Conservation (phyloP, 176 grass and related monocot genomes). For the Musa beccarii region DNA sequence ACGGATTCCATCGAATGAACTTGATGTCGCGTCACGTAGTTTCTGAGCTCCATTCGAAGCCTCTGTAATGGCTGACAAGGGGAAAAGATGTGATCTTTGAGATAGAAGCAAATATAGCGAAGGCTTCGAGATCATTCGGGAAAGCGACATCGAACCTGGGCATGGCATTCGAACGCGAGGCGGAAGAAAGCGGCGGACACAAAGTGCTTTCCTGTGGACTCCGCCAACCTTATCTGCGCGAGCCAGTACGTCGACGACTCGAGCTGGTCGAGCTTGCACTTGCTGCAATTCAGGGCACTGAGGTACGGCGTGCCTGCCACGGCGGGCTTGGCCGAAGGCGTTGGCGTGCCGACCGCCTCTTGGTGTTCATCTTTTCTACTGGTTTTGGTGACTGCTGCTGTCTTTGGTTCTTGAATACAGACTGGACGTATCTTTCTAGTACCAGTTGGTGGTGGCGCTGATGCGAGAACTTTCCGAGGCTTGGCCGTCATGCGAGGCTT, state of each 20-base stretch:
- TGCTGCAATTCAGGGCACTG: slow-evolving; percentile 49
- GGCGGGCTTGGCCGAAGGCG: slow-evolving; percentile 20
- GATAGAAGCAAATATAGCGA: not conserved
- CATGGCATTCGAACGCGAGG: slow-evolving; percentile 60
- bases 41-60: slow-evolving; percentile 53
- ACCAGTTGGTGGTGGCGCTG: not conserved
- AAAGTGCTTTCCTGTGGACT: slow-evolving; percentile 62
- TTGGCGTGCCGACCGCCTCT: slow-evolving; percentile 30
- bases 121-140: not conserved
- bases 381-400: slow-evolving; percentile 2
- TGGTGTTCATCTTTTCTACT: slow-evolving; percentile 5
- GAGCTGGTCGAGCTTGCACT: slow-evolving; percentile 37
- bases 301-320: slow-evolving; percentile 46
- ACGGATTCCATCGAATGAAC: slow-evolving; percentile 19
- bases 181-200: slow-evolving; percentile 57
- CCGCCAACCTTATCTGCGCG: slow-evolving; percentile 53
- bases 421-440: slow-evolving; percentile 38
- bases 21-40: slow-evolving; percentile 54
- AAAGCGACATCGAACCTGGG: slow-evolving; percentile 40
- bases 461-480: slow-evolving; percentile 20
- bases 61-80: slow-evolving; percentile 51
- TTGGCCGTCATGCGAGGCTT: slow-evolving; percentile 25
- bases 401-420: slow-evolving; percentile 30
- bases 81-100: slow-evolving; percentile 10
- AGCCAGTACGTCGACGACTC: slow-evolving; percentile 64